phyloP scores from a whole-genome alignment of 2,329 filamentous ascomycete species.

The Monosporascus sp. region DNA sequence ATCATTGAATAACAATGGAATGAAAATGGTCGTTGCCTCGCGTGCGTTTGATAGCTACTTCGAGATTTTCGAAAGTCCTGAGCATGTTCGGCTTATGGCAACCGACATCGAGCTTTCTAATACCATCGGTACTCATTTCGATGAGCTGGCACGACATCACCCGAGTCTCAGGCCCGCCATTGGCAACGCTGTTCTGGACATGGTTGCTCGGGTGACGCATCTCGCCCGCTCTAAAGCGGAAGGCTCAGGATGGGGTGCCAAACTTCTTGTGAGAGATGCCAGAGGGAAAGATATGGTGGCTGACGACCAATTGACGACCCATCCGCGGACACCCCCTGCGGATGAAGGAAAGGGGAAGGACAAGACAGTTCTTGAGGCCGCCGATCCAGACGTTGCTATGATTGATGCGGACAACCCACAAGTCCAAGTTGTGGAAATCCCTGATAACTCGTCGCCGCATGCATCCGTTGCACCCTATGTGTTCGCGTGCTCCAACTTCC shows the following conservation, averaged over 20 bases:
- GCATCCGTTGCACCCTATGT: constrained; percentile 62
- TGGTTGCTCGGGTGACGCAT: constrained; percentile 76
- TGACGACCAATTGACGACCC: constrained; percentile 34
- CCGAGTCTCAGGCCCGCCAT: constrained; percentile 76
- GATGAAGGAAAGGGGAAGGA: constrained; percentile 35
- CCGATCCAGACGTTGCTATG: constrained; percentile 60
- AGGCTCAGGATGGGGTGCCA: constrained; percentile 68
- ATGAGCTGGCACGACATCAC: constrained; percentile 92
- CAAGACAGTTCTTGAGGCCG: constrained; percentile 23
- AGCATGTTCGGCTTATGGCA: constrained; percentile 81
- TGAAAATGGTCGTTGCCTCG: constrained; percentile 81
- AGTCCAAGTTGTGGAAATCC: constrained; percentile 11
- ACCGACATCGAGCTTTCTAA: constrained; percentile 64
- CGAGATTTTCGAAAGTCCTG: constrained; percentile 91
- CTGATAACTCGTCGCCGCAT: constrained; percentile 15
- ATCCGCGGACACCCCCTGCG: constrained; percentile 16
- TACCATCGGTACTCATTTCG: constrained; percentile 77
- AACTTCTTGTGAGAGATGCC: constrained; percentile 61
- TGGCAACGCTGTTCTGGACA: constrained; percentile 78
- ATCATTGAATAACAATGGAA: constrained; percentile 80
- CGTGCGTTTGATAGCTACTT: constrained; percentile 81
- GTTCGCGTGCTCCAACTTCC: constrained; percentile 69
- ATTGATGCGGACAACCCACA: constrained; percentile 41
- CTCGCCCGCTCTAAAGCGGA: constrained; percentile 67
- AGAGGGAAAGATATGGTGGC: constrained; percentile 56